Base-by-base conservation (phyloP, 1,284 basidiomycete genomes). In the Singerocomus inundabilis region DNA sequence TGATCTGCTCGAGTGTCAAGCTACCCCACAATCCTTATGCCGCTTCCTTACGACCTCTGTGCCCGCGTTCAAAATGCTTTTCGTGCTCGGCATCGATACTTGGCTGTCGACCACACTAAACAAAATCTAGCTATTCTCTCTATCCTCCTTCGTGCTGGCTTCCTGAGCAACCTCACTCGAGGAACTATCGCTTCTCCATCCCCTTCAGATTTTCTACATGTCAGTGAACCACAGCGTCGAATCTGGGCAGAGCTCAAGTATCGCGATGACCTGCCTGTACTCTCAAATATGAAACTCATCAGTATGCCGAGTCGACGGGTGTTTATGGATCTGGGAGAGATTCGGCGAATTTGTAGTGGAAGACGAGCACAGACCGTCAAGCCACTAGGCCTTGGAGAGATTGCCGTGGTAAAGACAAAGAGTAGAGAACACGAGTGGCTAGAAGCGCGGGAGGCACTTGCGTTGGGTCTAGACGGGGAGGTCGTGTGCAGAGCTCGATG, bases 171-270 rank as follows among this genome's bases (percentile, higher is more conserved):
- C 60, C 60, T 96, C 42, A 86, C 88, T 0, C 84, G 91, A 12
- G 93, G 93, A 6, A 93, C 91, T 10, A 71, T 81, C 45, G 72
- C 79, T 4, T 74, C 75, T 0, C 81, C 91, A 1, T 78, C 78
- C 9, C 90, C 92, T 0, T 57, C 63, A 0, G 74, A 74, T 10
- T 95, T 91, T 63, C 60, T 74, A 41, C 55, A 60, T 2, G 84
- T 76, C 6, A 69, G 70, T 55, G 81, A 83, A 28, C 73, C 81
- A 1, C 76, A 90, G 54, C 76, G 76, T 29, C 80, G 90, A 30
- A 88, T 96, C 68, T 94, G 93, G 91, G 89, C 89, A 3, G 83
- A 90, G 54, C 81, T 96, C 57, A 96, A 96, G 70, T 95, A 93
- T 71, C 79, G 91, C 44, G 84, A 91, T 57, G 91, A 95, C 70